Conservation (phyloP, 345 rosid species). For the Heritiera littoralis region DNA sequence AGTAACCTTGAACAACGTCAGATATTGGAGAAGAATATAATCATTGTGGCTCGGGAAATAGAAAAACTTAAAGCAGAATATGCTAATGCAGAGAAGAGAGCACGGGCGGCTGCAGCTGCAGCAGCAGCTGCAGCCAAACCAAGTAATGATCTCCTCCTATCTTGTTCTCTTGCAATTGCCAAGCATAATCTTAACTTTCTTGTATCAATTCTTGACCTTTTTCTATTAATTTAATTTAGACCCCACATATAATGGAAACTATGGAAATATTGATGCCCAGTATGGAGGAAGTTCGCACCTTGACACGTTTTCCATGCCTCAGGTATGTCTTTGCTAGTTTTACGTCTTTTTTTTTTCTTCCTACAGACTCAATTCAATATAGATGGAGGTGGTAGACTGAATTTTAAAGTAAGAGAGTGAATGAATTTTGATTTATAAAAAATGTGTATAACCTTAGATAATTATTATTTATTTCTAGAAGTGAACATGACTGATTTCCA, state of each 20-base stretch:
- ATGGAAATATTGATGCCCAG: slow-evolving; percentile 41
- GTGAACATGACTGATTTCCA: too few relatives aligned
- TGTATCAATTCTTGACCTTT: slow-evolving; percentile 17
- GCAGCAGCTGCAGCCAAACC: slow-evolving; percentile 40
- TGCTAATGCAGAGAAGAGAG: slow-evolving; percentile 50
- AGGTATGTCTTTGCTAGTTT: slow-evolving; percentile 35
- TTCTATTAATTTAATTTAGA: slow-evolving; percentile 26
- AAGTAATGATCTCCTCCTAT: slow-evolving; percentile 32
- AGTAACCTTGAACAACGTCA: slow-evolving; percentile 64
- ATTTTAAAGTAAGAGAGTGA: not conserved
- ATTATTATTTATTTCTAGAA: too few relatives aligned
- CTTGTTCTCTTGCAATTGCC: not conserved
- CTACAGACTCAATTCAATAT: not conserved
- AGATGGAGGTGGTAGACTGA: not conserved
- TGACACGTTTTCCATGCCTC: slow-evolving; percentile 46
- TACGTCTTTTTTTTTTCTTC: not conserved
- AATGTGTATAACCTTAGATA: not conserved
- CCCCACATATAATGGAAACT: slow-evolving; percentile 45
- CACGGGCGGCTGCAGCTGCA: slow-evolving; percentile 38
- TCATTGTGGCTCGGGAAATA: slow-evolving; percentile 47
- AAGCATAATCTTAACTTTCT: slow-evolving; percentile 14
- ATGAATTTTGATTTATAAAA: not conserved
- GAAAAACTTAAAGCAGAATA: slow-evolving; percentile 51
- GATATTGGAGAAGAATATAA: slow-evolving; percentile 61
- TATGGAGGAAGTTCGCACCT: slow-evolving; percentile 38